Conservation (phyloP, 306 rosid species). For the Lagenaria siceraria region DNA sequence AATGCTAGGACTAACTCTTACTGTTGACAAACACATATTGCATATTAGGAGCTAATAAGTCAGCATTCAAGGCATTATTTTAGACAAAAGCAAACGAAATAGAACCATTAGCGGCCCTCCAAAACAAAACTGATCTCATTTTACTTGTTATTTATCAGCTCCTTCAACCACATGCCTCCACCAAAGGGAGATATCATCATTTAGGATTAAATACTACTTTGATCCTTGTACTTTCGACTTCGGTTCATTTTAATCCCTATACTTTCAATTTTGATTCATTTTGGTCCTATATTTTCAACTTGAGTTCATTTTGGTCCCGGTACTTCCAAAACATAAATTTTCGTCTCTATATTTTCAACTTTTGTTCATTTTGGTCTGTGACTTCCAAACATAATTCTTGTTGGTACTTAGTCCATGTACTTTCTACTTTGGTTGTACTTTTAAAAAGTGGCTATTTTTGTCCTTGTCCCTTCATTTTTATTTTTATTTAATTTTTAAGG, state of each 20-base stretch:
- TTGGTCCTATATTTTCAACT: no score
- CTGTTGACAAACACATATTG: slow-evolving; percentile 14
- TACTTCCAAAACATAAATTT: no score
- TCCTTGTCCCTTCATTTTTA: no score
- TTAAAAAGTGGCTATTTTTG: no score
- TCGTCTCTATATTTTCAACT: no score
- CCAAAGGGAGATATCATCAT: background rate
- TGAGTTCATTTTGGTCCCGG: no score
- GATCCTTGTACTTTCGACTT: background rate
- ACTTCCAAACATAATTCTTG: no score
- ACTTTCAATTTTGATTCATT: no score
- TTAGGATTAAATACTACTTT: background rate
- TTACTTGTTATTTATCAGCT: background rate
- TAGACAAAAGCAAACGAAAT: background rate
- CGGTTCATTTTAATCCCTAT: no score
- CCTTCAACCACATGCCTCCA: background rate
- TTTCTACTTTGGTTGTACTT: no score
- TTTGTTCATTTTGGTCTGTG: no score
- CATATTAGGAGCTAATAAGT: background rate
- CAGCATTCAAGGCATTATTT: background rate
- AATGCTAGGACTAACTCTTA: slow-evolving; percentile 20
- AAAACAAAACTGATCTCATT: background rate
- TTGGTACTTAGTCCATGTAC: no score
- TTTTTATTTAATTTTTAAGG: background rate
- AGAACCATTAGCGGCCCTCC: background rate